phyloP scores from a whole-genome alignment of 2,329 filamentous ascomycete species.

The Colletotrichum lupini region DNA sequence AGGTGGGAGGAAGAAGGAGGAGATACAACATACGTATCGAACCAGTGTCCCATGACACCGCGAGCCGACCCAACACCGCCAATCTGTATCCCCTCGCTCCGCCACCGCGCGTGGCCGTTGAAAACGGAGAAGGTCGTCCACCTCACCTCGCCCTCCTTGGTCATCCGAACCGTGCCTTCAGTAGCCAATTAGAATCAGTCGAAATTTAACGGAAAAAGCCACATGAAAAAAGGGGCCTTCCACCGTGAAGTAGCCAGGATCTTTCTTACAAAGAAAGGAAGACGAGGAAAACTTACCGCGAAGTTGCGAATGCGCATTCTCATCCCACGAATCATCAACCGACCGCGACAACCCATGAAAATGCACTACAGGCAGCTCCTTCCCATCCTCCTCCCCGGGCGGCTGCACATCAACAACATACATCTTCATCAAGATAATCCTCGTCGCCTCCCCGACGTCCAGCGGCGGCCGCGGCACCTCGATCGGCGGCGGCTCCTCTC shows the following conservation, averaged over 20 bases:
- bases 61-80: constrained; percentile 73
- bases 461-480: constrained; percentile 61
- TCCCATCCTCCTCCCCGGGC: constrained; percentile 67
- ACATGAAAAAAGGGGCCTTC: neutral
- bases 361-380: constrained; percentile 72
- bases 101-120: constrained; percentile 76
- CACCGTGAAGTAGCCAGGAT: neutral
- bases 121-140: constrained; percentile 78
- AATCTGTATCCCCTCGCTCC: constrained; percentile 80
- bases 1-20: neutral
- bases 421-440: constrained; percentile 77
- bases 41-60: constrained; percentile 82
- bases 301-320: constrained; percentile 75
- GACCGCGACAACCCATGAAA: constrained; percentile 73
- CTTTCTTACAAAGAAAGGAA: constrained; percentile 16
- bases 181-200: constrained; percentile 37
- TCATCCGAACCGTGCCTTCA: constrained; percentile 71
- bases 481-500: constrained; percentile 51
- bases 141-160: constrained; percentile 75
- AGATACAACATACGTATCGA: constrained; percentile 69
- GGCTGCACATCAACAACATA: constrained; percentile 69
- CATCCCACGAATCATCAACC: constrained; percentile 73
- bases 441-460: constrained; percentile 72
- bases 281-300: constrained; percentile 60
- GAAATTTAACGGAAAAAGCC: constrained; percentile 1